A percentile compares a stretch with the other conserved stretches of the same genome.
Evolutionary conservation across 257 asterid species (phyloP).

Genomic region (Linaria vulgaris): DNA sequence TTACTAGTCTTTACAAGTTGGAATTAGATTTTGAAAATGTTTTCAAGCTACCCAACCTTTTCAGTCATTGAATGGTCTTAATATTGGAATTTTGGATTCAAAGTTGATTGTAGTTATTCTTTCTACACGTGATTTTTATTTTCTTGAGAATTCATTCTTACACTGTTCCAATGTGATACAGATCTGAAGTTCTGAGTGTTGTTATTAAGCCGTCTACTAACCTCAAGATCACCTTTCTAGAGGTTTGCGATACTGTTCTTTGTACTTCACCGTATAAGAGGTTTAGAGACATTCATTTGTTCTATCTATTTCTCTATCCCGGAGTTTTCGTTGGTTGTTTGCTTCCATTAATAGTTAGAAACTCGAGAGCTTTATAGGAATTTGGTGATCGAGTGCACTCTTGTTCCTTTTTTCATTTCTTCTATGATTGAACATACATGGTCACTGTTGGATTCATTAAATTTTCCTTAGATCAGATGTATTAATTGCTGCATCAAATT

Average conservation of each 20-base stretch:
- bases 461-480: neutral
- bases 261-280: constrained; percentile 24
- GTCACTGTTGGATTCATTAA: neutral
- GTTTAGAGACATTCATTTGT: constrained; percentile 1
- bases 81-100: constrained; percentile 5
- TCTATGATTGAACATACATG: neutral
- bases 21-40: neutral
- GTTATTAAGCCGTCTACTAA: constrained; percentile 74
- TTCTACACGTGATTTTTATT: constrained; percentile 16
- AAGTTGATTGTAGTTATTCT: neutral
- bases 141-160: constrained; percentile 22
- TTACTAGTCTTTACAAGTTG: constrained; percentile 2
- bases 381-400: neutral
- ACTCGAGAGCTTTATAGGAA: neutral
- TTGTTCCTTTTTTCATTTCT: neutral
- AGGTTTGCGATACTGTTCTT: constrained; percentile 56
- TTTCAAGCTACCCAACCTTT: constrained; percentile 1
- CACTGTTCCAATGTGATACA: constrained; percentile 42
- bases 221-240: constrained; percentile 93
- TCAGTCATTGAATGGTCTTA: neutral
- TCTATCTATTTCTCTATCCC: constrained; percentile 5
- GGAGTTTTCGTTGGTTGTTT: constrained; percentile 6
- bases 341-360: no score
- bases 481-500: neutral
- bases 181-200: constrained; percentile 87